These are phyloP conservation scores for Smithsoniella earleae DNA, from an alignment of 163 green algal genomes.

Conservation along the genomic window DNA sequence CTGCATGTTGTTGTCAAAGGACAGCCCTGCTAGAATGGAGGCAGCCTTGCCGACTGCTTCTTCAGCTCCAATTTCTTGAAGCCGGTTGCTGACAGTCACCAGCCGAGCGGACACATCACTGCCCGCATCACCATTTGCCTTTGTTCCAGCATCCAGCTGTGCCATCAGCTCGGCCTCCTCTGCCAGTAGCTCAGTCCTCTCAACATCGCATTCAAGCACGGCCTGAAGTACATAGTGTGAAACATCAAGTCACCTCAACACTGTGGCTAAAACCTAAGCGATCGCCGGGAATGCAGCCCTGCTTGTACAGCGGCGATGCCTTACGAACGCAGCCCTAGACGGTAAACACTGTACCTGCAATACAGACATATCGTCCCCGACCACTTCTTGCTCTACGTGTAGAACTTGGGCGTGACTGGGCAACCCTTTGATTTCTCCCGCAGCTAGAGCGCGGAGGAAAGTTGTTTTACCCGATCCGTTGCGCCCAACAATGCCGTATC, in stretches of 20 bases:
- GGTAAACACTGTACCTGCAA: too few relatives aligned
- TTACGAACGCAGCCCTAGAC: too few relatives aligned
- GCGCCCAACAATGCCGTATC: constrained; percentile 69
- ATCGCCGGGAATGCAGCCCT: too few relatives aligned
- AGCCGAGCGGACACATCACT: constrained; percentile 38
- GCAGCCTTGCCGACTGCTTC: constrained; percentile 70
- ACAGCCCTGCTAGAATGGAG: constrained; percentile 76
- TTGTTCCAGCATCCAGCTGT: constrained; percentile 33
- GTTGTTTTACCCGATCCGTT: constrained; percentile 75
- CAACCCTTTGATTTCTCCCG: constrained; percentile 65
- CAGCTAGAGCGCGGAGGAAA: constrained; percentile 66
- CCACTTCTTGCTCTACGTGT: constrained; percentile 86
- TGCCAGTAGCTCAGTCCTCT: constrained; percentile 68
- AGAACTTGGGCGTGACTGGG: constrained; percentile 68
- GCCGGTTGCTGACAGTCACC: constrained; percentile 62
- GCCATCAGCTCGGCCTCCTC: constrained; percentile 64
- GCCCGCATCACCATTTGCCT: too few relatives aligned
- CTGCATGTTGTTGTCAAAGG: constrained; percentile 70
- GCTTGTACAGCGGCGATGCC: too few relatives aligned
- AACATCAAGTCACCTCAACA: constrained; percentile 26
- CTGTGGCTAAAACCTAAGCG: too few relatives aligned
- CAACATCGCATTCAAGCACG: constrained; percentile 76
- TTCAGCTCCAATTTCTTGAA: constrained; percentile 86
- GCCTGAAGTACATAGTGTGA: constrained; percentile 35
- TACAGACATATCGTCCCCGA: constrained; percentile 70